Conservation (phyloP, 2,329 filamentous ascomycete species). For the Fusarium decemcellulare region DNA sequence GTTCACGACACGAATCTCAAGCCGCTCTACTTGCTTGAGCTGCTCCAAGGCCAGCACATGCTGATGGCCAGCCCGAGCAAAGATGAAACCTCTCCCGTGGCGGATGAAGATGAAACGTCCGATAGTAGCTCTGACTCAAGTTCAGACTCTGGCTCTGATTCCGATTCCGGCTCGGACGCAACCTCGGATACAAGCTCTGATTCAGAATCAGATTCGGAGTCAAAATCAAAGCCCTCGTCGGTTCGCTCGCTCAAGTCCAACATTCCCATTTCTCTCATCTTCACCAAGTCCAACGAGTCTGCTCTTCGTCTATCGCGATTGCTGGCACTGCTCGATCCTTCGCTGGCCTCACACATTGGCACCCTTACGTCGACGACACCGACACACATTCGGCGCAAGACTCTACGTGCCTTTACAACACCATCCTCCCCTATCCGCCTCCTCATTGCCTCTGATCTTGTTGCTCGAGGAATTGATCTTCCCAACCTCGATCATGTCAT, state of each 20-base stretch:
- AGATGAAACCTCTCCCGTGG: slow-evolving; percentile 21
- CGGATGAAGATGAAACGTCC: slow-evolving; percentile 54
- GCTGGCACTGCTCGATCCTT: slow-evolving; percentile 75
- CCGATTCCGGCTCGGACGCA: slow-evolving; percentile 50
- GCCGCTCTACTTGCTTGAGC: slow-evolving; percentile 86
- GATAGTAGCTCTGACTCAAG: slow-evolving; percentile 44
- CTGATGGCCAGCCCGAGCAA: slow-evolving; percentile 35
- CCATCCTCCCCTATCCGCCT: slow-evolving; percentile 78
- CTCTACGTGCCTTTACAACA: slow-evolving; percentile 76
- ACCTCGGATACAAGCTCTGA: slow-evolving; percentile 47
- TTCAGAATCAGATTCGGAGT: slow-evolving; percentile 48
- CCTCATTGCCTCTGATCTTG: slow-evolving; percentile 93
- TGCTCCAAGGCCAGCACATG: slow-evolving; percentile 74
- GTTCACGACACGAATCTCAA: slow-evolving; percentile 80
- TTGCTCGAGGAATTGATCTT: slow-evolving; percentile 90
- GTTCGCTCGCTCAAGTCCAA: slow-evolving; percentile 42
- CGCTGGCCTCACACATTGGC: slow-evolving; percentile 70
- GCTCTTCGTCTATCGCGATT: slow-evolving; percentile 90
- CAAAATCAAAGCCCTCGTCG: slow-evolving; percentile 22
- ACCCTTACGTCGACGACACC: slow-evolving; percentile 85
- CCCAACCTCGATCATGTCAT: slow-evolving; percentile 85
- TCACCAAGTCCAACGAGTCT: slow-evolving; percentile 91
- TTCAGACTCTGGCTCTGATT: slow-evolving; percentile 50
- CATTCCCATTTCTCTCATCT: slow-evolving; percentile 76
- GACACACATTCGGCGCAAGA: slow-evolving; percentile 77